Evolutionary conservation across 2,329 filamentous ascomycete species (phyloP), one percentile per base, ranked within the genome.

Genomic region (Amauroascus verrucosus): DNA sequence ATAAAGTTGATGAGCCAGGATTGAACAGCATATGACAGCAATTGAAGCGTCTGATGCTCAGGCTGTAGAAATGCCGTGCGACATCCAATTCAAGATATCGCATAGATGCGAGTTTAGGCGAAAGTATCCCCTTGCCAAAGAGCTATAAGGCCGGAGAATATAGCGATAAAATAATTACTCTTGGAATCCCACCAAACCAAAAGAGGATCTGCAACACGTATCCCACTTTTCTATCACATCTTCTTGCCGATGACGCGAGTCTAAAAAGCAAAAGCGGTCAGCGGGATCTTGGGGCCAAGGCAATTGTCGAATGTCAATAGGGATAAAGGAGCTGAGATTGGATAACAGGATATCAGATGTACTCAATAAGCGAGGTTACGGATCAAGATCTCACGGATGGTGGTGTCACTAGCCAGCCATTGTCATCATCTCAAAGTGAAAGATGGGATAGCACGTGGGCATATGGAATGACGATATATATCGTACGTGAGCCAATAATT

Each of bases 401-500:
- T 37, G 41, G 30, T 46, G 8, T 20, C 38, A 52, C 38, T 3
- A 46, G 32, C n/a, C 40, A 52, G 50, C 50, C 50, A 52, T 45
- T 30, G 50, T 30, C 33, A 40, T 37, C 30, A 28, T 52, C 20
- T 28, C 24, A 22, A n/a, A 46, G 33, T 8, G 16, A 38, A 46
- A 24, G 11, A 46, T 46, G 16, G 18, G 32, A 46, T 46, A 41
- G 38, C 50, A 52, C 50, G 50, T 52, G 50, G 50, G 30, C 41
- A 46, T 52, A 28, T 26, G 30, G n/a, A 28, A 52, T 38, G 41
- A 52, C 35, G 47, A 52, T n/a, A n/a, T n/a, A n/a, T n/a, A n/a
- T n/a, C 35, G 33, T 16, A 18, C 13, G 20, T 20, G n/a, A 13
- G 14, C 30, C 45, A 30, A 13, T 11, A 7, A 43, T 26, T 14